Conservation (phyloP, 768 basidiomycete genomes). For the Pleurotus citrinopileatus region DNA sequence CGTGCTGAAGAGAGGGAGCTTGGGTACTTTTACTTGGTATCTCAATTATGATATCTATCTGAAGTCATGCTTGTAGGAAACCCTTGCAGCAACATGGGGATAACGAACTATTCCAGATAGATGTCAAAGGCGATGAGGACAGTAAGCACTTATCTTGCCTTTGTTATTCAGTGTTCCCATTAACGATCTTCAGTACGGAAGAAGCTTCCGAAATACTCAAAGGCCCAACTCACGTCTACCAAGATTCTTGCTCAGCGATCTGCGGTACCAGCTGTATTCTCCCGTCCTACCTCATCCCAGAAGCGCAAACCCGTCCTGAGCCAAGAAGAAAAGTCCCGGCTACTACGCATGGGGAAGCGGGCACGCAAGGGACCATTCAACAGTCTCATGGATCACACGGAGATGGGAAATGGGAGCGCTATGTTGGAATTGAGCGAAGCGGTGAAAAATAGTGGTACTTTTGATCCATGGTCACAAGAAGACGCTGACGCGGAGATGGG, state of each 20-base stretch:
- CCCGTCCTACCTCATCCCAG: constrained; percentile 37
- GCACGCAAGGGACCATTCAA: constrained; percentile 73
- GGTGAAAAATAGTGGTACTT: constrained; percentile 62
- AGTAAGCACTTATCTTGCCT: constrained; percentile 36
- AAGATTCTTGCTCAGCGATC: constrained; percentile 86
- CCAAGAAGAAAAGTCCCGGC: constrained; percentile 68
- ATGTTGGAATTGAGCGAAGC: constrained; percentile 64
- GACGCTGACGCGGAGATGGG: constrained; percentile 28
- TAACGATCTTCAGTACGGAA: constrained; percentile 48
- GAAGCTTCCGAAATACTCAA: constrained; percentile 52
- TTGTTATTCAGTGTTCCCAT: constrained; percentile 4
- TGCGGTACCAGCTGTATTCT: constrained; percentile 80
- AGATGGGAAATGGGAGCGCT: constrained; percentile 65
- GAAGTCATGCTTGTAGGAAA: constrained; percentile 36
- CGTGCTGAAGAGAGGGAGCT: constrained; percentile 26
- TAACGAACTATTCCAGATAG: constrained; percentile 76
- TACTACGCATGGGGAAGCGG: constrained; percentile 75
- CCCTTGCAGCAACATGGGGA: constrained; percentile 66
- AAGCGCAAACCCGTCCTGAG: constrained; percentile 50
- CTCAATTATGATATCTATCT: background rate
- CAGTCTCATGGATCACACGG: constrained; percentile 62
- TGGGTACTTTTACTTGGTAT: constrained; percentile 1
- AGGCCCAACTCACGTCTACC: constrained; percentile 56
- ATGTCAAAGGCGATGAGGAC: constrained; percentile 74
- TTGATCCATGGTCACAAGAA: constrained; percentile 58